Evolutionary conservation across 1,284 basidiomycete genomes (phyloP).

Genomic region (Hypsizygus ulmarius): DNA sequence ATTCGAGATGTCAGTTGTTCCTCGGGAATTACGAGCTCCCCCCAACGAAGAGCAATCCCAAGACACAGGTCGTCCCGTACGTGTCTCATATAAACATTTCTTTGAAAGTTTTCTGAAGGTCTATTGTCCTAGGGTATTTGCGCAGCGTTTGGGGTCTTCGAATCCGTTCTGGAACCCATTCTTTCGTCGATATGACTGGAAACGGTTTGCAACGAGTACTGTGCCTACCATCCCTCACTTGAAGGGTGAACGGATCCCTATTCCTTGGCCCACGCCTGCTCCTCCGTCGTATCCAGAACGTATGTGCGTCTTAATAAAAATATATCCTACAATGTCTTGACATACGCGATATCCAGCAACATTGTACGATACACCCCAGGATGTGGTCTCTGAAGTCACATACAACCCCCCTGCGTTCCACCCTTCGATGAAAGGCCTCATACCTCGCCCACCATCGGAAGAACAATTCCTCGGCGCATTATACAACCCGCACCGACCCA

Average conservation of each 20-base stretch:
- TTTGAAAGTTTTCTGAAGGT: not conserved
- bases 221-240: slow-evolving; percentile 53
- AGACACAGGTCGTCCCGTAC: slow-evolving; percentile 45
- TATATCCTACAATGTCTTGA: not conserved
- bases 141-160: slow-evolving; percentile 61
- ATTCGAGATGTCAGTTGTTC: slow-evolving; percentile 74
- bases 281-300: slow-evolving; percentile 45
- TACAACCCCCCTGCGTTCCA: slow-evolving; percentile 59
- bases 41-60: slow-evolving; percentile 39
- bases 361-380: slow-evolving; percentile 56
- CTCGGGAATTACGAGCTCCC: slow-evolving; percentile 64
- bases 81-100: slow-evolving; percentile 22
- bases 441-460: slow-evolving; percentile 48
- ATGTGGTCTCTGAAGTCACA: slow-evolving; percentile 60
- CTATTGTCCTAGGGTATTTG: slow-evolving; percentile 59
- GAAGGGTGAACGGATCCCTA: slow-evolving; percentile 39
- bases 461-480: slow-evolving; percentile 58
- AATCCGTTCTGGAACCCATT: slow-evolving; percentile 55
- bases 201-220: slow-evolving; percentile 64
- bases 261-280: slow-evolving; percentile 67
- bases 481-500: slow-evolving; percentile 41
- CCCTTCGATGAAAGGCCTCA: slow-evolving; percentile 32
- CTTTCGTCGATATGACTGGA: slow-evolving; percentile 55
- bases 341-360: slow-evolving; percentile 37
- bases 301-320: slow-evolving; percentile 31